Evolutionary conservation across 2,329 filamentous ascomycete species (phyloP), one percentile per base, ranked within the genome.

Genomic region (Trichoderma gracile): DNA sequence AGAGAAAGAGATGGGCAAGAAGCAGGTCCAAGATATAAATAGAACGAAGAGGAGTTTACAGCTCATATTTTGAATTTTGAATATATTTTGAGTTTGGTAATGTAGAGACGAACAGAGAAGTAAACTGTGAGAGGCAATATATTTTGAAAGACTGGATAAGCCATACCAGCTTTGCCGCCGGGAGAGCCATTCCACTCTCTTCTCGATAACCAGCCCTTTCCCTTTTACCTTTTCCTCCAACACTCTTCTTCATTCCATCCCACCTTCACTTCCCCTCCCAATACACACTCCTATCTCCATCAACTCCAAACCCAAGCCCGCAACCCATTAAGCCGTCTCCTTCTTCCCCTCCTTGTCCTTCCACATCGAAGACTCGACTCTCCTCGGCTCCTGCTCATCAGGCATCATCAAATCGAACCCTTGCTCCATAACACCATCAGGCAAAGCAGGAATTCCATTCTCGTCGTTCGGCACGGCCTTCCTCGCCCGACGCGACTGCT

Each of bases 401-500:
- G 79, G 79, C 75, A 82, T 80, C 81, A 84, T 84, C 71, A 83
- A 75, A 30, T 76, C 76, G 56, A 81, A 77, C n/a, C 77, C 77
- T 58, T 78, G 80, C 74, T 83, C 0, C 30, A 33, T 33, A 33
- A 81, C 79, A 53, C 79, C 68, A 3, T 74, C 72, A 1, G 79
- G 78, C 30, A 81, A 75, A 0, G 78, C 77, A 3, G 80, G 80
- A 10, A 77, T 70, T 21, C 75, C 71, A 19, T 71, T 67, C 8
- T 68, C 71, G 17, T 69, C 66, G 27, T 1, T 45, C 10, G 56
- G 15, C 12, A 47, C 43, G 2, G 79, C 80, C 27, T 81, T 78
- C 69, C 80, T 80, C 33, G 86, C 73, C 3, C 84, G 80, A 2
- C 81, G 82, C 9, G 82, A 82, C 73, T 89, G 87, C 71, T 89